Base-by-base conservation (phyloP, 345 rosid genomes). In the Populus pruinosa region DNA sequence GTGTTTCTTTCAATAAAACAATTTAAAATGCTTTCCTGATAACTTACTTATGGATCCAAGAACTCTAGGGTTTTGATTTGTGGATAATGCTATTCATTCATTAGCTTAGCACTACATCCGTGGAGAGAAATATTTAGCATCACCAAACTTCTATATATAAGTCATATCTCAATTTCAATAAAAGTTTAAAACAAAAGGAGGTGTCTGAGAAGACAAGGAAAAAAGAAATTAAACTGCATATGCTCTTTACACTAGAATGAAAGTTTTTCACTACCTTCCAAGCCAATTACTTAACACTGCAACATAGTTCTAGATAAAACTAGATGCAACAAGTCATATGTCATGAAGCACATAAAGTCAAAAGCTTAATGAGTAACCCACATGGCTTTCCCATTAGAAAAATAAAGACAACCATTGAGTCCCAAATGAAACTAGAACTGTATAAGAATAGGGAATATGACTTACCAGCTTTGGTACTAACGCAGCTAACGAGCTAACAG, bases 401-500 rank as follows among this genome's bases (percentile, higher is more conserved):
- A 44, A 67, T 39, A 59, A 33, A 13, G 53, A 71, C 17, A 69
- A 35, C 21, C 23, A 53, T 33, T 27, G 3, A 65, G 33, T 65
- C 35, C 71, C 29, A 56, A 43, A 56, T 25, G 36, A 74, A 81
- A 70, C 64, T 71, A 43, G 53, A 75, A 72, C 36, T 41, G 31
- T 49, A 3, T 38, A 29, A 47, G 53, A 74, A 67, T n/a, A 49
- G 59, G 69, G 41, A 72, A 66, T 55, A 63, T 53, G 65, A 72
- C 88, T 83, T 83, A 93, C 98, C 93, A 90, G 83, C 80, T 85
- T 91, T 55, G 98, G 98, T 69, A 94, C 71, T 75, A 93, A 80
- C 76, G 92, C 88, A 84, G 98, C 98, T 36, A 94, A 82, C 62
- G 95, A 81, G 85, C 98, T 94, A 83, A 93, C 97, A 71, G 87